A percentile compares a stretch with the other conserved stretches of the same genome.
Conservation (phyloP, 176 grass and related monocot species). For the Dendrocalamus sinicus region DNA sequence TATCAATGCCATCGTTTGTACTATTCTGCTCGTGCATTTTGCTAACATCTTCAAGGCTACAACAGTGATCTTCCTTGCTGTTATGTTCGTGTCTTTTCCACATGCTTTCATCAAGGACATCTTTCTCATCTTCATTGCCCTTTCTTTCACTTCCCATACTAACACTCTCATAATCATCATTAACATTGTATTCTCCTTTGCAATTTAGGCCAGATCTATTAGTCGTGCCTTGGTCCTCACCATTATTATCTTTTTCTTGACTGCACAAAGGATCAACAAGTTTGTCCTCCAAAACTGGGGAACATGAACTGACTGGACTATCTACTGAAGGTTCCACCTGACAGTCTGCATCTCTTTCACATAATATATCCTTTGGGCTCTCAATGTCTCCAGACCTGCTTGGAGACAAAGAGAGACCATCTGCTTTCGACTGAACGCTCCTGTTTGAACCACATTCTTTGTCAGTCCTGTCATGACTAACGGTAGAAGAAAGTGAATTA, state of each 20-base stretch:
- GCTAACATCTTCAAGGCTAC: conserved; percentile 41
- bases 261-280: conserved; percentile 55
- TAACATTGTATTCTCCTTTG: conserved; percentile 27
- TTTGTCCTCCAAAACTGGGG: conserved; percentile 56
- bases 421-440: conserved; percentile 50
- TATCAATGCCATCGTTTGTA: conserved; percentile 17
- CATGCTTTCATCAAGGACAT: conserved; percentile 44
- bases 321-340: conserved; percentile 41
- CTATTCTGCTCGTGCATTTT: conserved; percentile 13
- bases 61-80: conserved; percentile 38
- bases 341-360: conserved; percentile 49
- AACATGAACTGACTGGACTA: conserved; percentile 24
- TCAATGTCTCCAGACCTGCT: conserved; percentile 47
- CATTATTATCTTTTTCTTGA: conserved; percentile 39
- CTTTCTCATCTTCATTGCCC: conserved; percentile 17
- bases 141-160: conserved; percentile 29
- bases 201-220: conserved; percentile 13
- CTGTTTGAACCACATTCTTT: conserved; percentile 52
- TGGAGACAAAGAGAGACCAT: conserved; percentile 42
- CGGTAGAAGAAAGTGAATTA: conserved; percentile 51
- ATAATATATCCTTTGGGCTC: conserved; percentile 64
- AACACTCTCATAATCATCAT: conserved; percentile 35
- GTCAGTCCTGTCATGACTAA: conserved; percentile 41
- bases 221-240: conserved; percentile 3
- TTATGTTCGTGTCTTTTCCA: conserved; percentile 37